Conservation (phyloP, 108 stramenopile genomes). For the Pseudonitzschia multiseries region DNA sequence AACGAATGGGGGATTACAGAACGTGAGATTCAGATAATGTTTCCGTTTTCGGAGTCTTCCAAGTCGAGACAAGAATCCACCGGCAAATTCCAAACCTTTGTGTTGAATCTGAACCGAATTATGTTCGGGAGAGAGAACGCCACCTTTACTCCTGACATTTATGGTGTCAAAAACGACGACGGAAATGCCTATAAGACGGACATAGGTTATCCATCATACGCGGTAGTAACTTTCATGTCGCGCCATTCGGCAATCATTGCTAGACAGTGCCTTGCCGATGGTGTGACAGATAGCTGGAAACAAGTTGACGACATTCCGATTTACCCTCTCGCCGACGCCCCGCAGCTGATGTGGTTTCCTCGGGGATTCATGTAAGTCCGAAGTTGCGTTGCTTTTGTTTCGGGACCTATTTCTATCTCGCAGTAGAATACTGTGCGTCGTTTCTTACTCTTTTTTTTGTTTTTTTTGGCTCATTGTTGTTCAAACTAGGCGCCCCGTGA, state of each 20-base stretch:
- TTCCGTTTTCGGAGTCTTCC: too few species aligned
- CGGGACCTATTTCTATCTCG: not conserved
- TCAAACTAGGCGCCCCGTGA: not conserved
- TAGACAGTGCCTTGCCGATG: constrained; percentile 74
- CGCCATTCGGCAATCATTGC: constrained; percentile 87
- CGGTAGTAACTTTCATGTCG: constrained; percentile 75
- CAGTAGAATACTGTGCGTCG: too few species aligned
- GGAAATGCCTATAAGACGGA: not conserved
- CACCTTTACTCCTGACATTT: not conserved
- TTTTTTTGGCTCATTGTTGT: not conserved
- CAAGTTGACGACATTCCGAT: constrained; percentile 64
- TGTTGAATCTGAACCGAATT: not conserved
- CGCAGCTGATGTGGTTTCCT: constrained; percentile 39
- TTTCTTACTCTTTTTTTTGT: too few species aligned
- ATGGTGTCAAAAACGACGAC: not conserved
- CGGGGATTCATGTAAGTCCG: constrained; percentile 47
- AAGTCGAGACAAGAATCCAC: not conserved
- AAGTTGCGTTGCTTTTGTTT: too few species aligned
- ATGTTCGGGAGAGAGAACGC: not conserved
- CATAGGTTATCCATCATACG: constrained; percentile 48
- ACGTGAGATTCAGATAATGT: not conserved
- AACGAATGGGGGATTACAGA: not conserved
- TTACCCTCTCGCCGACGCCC: constrained; percentile 85
- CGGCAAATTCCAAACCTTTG: not conserved
- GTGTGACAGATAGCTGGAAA: constrained; percentile 63